A percentile compares a stretch with the other conserved stretches of the same genome.
Evolutionary conservation across 768 basidiomycete genomes (phyloP).

Genomic region (Lactarius sanguifluus): DNA sequence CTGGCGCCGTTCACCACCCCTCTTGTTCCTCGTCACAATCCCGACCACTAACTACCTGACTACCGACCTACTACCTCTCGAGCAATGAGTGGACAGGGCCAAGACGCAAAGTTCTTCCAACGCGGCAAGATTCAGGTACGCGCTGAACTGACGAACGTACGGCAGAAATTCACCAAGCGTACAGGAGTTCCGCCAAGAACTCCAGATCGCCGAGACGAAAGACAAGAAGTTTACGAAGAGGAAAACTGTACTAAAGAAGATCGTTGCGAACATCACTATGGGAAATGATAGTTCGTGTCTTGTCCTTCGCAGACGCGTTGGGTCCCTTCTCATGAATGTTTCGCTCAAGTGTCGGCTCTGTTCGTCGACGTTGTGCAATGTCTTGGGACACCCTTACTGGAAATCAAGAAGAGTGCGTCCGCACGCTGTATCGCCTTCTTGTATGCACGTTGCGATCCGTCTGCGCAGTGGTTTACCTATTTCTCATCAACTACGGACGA

Average conservation of each 20-base stretch:
- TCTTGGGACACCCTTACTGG: conserved; percentile 89
- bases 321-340: conserved; percentile 31
- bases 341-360: conserved; percentile 76
- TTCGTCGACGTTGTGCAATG: conserved; percentile 97
- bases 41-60: neutral
- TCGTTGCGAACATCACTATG: conserved; percentile 99
- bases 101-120: conserved; percentile 91
- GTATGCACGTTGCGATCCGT: neutral
- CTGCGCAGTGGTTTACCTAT: conserved; percentile 89
- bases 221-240: conserved; percentile 96
- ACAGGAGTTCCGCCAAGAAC: conserved; percentile 87
- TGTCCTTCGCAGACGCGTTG: conserved; percentile 15
- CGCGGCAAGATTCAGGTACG: conserved; percentile 87
- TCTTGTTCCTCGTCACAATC: neutral
- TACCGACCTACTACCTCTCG: neutral
- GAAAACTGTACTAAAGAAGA: conserved; percentile 94
- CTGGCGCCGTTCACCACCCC: neutral
- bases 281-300: conserved; percentile 90
- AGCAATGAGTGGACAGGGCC: conserved; percentile 52
- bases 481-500: conserved; percentile 94
- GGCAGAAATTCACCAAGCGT: conserved; percentile 24
- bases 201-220: conserved; percentile 88
- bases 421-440: neutral
- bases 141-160: conserved; percentile 14
- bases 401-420: conserved; percentile 96